Conservation (phyloP, 2,329 filamentous ascomycete genomes). For the Phaeosphaeriaceae sp. region DNA sequence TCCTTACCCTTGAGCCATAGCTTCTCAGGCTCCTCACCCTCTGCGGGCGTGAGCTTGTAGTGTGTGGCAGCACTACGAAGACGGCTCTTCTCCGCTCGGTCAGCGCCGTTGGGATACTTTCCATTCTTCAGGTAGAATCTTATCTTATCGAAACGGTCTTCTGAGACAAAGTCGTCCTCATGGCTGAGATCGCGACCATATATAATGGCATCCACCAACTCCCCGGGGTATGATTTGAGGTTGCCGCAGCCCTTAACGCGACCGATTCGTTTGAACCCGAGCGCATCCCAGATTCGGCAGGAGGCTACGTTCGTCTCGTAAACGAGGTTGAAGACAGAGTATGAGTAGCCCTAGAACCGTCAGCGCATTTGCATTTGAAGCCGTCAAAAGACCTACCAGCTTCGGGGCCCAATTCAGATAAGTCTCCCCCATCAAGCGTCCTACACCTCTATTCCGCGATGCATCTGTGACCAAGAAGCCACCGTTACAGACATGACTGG, state of each 20-base stretch:
- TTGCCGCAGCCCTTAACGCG: constrained; percentile 68
- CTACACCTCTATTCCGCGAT: constrained; percentile 57
- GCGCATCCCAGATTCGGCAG: constrained; percentile 88
- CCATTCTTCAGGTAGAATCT: constrained; percentile 95
- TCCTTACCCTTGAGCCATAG: constrained; percentile 98
- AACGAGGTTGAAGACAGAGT: constrained; percentile 92
- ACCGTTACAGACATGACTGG: constrained; percentile 85
- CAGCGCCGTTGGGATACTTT: constrained; percentile 90
- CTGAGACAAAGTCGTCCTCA: constrained; percentile 85
- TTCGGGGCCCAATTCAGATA: constrained; percentile 62
- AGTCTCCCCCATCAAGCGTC: constrained; percentile 59
- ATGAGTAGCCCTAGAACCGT: constrained; percentile 73
- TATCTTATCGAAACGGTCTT: constrained; percentile 99
- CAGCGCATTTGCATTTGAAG: constrained; percentile 4
- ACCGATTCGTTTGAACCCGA: constrained; percentile 92
- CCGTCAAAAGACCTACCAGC: constrained; percentile 41
- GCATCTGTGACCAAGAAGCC: constrained; percentile 59
- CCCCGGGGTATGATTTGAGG: constrained; percentile 54
- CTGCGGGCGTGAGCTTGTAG: constrained; percentile 75
- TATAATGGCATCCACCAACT: constrained; percentile 59
- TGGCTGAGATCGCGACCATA: constrained; percentile 67
- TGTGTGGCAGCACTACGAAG: constrained; percentile 92
- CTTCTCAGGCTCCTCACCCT: constrained; percentile 59
- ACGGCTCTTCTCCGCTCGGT: constrained; percentile 93
- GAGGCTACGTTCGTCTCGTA: constrained; percentile 93